Evolutionary conservation across 768 basidiomycete genomes (phyloP).

Genomic region (Pleurotus ostreatus): DNA sequence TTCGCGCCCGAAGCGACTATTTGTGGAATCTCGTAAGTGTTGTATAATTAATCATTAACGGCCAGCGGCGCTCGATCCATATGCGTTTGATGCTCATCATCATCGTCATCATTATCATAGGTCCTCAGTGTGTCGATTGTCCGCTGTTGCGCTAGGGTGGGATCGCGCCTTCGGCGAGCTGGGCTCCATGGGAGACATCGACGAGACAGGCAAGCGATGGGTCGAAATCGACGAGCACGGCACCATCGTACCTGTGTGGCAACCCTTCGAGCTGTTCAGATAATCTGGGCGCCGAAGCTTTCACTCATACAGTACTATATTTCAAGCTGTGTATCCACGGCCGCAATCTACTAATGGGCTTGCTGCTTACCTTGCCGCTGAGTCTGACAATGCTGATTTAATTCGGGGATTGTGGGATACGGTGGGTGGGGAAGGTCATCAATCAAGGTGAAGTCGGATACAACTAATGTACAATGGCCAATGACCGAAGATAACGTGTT

Average conservation of each 20-base stretch:
- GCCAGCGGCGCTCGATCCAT: not conserved
- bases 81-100: no score
- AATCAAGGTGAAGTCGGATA: no score
- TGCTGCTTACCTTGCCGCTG: no score
- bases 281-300: not conserved
- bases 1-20: conserved; percentile 47
- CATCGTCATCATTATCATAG: conserved; percentile 24
- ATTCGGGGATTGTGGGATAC: no score
- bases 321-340: no score
- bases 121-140: conserved; percentile 56
- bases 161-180: conserved; percentile 55
- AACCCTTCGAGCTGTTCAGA: conserved; percentile 46
- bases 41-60: not conserved
- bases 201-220: conserved; percentile 48
- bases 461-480: no score
- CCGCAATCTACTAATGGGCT: no score
- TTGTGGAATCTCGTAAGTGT: conserved; percentile 53
- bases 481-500: no score
- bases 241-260: conserved; percentile 52
- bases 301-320: no score
- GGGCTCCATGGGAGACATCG: conserved; percentile 40
- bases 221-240: conserved; percentile 64
- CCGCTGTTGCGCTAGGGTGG: conserved; percentile 64
- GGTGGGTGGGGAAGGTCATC: no score
- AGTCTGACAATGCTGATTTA: no score